These are phyloP conservation scores for Suhomyces xylopsoci DNA, from an alignment of 805 yeast species.

Conservation along the genomic window DNA sequence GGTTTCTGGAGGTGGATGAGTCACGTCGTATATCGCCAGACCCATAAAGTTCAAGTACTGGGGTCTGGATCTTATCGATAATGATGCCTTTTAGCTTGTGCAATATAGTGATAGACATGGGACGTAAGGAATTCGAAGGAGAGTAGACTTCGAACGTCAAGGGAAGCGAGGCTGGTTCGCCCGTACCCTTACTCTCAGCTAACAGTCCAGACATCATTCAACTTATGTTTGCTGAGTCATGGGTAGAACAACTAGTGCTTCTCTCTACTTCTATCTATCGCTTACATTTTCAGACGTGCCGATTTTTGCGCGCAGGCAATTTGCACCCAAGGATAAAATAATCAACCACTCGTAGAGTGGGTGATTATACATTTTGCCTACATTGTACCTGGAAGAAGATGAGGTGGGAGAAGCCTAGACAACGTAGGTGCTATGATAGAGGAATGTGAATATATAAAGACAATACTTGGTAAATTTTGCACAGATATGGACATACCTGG, in stretches of 20 bases:
- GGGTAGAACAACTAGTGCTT: background rate
- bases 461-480: too few relatives aligned
- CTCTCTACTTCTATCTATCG: background rate
- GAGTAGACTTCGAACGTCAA: conserved; percentile 14
- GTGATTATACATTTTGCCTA: background rate
- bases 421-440: too few relatives aligned
- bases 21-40: background rate
- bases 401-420: too few relatives aligned
- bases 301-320: conserved; percentile 1
- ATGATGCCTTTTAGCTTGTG: conserved; percentile 8
- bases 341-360: background rate
- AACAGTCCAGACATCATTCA: background rate
- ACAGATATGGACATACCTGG: too few relatives aligned
- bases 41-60: background rate
- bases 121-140: conserved; percentile 2
- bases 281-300: background rate
- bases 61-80: conserved; percentile 1
- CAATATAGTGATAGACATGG: conserved; percentile 13
- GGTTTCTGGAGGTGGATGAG: background rate
- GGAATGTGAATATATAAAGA: too few relatives aligned
- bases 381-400: too few relatives aligned
- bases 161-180: conserved; percentile 5
- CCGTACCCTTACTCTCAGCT: background rate
- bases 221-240: background rate
- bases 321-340: background rate